Base-by-base conservation (phyloP, 2,329 filamentous ascomycete species). In the Sphaceloma murrayae region DNA sequence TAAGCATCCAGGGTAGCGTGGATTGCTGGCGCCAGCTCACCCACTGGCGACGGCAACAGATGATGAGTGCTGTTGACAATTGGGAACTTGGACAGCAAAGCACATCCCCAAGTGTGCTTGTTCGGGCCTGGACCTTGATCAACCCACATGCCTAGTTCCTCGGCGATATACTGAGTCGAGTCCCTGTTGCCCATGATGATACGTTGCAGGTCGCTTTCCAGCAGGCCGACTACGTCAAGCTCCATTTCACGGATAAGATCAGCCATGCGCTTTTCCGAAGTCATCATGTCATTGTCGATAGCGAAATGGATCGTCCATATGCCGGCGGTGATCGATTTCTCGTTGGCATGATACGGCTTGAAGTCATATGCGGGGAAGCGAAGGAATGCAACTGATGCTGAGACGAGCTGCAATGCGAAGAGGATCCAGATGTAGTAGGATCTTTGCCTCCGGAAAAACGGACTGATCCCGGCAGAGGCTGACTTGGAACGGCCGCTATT, bases 131-230 rank as follows among this genome's bases (percentile, higher is more conserved):
- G 91, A 45, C 91, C 91, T 57, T 87, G 95, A 67, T 98, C 91
- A 39, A 93, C 88, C 58, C 95, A 98, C 91, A 98, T 98, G 54
- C 91, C 91, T 8, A 98, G 74, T 53, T 98, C 88, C 61, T 96
- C 89, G 14, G 91, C 88, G 6, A 98, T 75, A 65, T 85, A 93
- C 60, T 96, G 91, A 1, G 91, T 95, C 6, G 85, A 83, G 61
- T 98, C 91, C 53, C 91, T 83, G 67, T 96, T 98, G 57, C 91
- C 91, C 91, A 96, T 98, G 69, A 98, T 98, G 66, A 98, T 94
- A 54, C 89, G 85, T 67, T 98, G 91, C 26, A 85, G 74, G 60
- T 98, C 91, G 1, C 82, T 84, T 64, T 98, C 91, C 1, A 98
- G 74, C 14, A 98, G 75, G n/a, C 91, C 91, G 34, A 98, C 75